phyloP scores from a whole-genome alignment of 2,329 filamentous ascomycete species.

The Scedosporium apiospermum region DNA sequence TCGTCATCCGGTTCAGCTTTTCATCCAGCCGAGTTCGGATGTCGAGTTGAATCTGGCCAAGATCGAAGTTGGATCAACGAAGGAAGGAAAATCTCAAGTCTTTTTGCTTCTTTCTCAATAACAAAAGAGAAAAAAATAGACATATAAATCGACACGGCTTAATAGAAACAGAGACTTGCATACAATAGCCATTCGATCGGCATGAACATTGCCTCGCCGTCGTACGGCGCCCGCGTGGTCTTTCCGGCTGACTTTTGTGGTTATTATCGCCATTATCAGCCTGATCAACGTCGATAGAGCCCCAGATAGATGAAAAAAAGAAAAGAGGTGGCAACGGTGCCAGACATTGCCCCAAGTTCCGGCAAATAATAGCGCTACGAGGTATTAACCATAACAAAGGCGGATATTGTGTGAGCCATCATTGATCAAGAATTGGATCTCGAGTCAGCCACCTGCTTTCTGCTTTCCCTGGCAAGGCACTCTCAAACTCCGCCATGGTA shows the following conservation, averaged over 20 bases:
- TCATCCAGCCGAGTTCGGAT: too few relatives aligned
- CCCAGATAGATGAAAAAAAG: constrained; percentile 1
- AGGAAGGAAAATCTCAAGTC: neutral
- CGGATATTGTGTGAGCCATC: too few relatives aligned
- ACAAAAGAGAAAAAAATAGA: neutral
- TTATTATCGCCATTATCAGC: neutral
- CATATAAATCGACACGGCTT: neutral
- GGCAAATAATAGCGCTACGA: neutral
- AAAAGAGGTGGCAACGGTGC: neutral
- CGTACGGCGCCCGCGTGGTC: neutral
- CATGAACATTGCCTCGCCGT: neutral
- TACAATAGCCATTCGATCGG: neutral
- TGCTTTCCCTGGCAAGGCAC: neutral
- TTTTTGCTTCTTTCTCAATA: neutral
- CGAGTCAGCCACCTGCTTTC: neutral
- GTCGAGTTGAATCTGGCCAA: neutral
- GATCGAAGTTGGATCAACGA: neutral
- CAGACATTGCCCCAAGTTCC: neutral
- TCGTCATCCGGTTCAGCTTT: neutral
- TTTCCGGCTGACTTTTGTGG: neutral
- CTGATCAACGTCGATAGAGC: constrained; percentile 1
- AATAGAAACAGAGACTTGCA: neutral
- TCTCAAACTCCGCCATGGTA: neutral
- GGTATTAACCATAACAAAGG: too few relatives aligned
- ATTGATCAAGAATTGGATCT: neutral